Percentiles rank a stretch among this genome's conserved stretches.
phyloP scores from a whole-genome alignment of 768 basidiomycete species.

The Boletus pseudo-olivaceus region DNA sequence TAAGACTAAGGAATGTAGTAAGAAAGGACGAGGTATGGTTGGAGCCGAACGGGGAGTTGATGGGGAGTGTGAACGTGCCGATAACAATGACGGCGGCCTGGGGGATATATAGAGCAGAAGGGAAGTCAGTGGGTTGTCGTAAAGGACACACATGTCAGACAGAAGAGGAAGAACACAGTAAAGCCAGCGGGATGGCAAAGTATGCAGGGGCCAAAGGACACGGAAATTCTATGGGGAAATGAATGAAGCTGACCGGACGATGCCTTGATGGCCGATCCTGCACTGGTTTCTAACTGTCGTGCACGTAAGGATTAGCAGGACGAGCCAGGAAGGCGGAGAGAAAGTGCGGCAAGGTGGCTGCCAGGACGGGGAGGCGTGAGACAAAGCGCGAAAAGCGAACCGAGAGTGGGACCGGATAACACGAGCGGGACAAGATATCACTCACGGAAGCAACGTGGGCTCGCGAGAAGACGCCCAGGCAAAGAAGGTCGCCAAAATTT shows the following conservation, averaged over 20 bases:
- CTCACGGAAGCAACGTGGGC: slow-evolving; percentile 24
- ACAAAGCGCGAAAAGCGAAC: not conserved
- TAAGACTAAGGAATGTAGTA: slow-evolving; percentile 11
- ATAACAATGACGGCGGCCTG: slow-evolving; percentile 10
- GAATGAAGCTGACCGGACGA: slow-evolving; percentile 23
- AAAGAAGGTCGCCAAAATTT: not conserved
- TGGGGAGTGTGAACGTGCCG: slow-evolving; percentile 19
- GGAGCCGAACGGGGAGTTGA: slow-evolving; percentile 7
- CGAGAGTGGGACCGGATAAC: not conserved
- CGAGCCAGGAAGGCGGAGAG: not conserved
- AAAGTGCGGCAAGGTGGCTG: not conserved
- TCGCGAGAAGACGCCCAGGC: not conserved
- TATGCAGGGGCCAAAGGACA: slow-evolving; percentile 3
- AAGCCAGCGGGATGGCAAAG: not conserved
- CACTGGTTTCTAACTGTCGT: not conserved
- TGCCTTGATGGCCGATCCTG: slow-evolving; percentile 23
- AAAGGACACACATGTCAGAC: slow-evolving; percentile 8
- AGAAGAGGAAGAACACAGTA: slow-evolving; percentile 10
- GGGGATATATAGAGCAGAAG: slow-evolving; percentile 12
- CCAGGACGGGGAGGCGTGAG: not conserved
- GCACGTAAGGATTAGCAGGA: not conserved
- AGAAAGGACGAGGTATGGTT: slow-evolving; percentile 12
- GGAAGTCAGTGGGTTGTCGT: slow-evolving; percentile 14
- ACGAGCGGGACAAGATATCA: slow-evolving; percentile 6
- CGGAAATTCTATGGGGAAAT: slow-evolving; percentile 20